Base-by-base conservation (phyloP, 2,329 filamentous ascomycete genomes). In the Beauveria australis region DNA sequence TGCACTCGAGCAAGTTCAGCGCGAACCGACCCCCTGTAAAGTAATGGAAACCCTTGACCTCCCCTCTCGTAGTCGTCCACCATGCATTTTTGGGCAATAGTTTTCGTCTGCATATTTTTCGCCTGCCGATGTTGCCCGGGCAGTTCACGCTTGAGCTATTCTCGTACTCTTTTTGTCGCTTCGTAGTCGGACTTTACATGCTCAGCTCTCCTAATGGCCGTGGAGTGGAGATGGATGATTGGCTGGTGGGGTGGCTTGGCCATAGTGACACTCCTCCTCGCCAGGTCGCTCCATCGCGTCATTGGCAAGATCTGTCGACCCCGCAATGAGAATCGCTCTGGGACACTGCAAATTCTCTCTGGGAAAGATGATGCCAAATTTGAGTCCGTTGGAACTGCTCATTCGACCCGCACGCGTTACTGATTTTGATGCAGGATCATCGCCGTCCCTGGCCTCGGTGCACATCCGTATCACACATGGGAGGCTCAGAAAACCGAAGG, bases 401-500 rank as follows among this genome's bases (percentile, higher is more conserved):
- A 5, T 28, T 24, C 30, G 43, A 44, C 1, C n/a, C n/a, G n/a
- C 14, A 48, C 9, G 51, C 14, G 19, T 59, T 18, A 30, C 53
- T 51, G 1, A 46, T n/a, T 33, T 14, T 30, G 12, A 53, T 18
- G 28, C 28, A 66, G 64, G 8, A 67, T 67, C 46, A 43, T 67
- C 43, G 63, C 66, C 16, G 61, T 67, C 37, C 64, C 66, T 46
- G 63, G 65, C 26, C 64, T 67, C 1, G 64, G 63, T 2, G 63
- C 63, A 1, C 48, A 64, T 59, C 63, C 63, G 3, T 60, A 64
- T 10, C 52, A 63, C 44, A 67, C 65, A 3, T 67, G 62, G 66
- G 19, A 61, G 26, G 44, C 55, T 51, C 19, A 28, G 28, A 37
- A n/a, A 48, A 30, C 10, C 43, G 18, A 16, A 14, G 1, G 14